Base-by-base conservation (phyloP, 441 rosid genomes). In the Corymbia calophylla region DNA sequence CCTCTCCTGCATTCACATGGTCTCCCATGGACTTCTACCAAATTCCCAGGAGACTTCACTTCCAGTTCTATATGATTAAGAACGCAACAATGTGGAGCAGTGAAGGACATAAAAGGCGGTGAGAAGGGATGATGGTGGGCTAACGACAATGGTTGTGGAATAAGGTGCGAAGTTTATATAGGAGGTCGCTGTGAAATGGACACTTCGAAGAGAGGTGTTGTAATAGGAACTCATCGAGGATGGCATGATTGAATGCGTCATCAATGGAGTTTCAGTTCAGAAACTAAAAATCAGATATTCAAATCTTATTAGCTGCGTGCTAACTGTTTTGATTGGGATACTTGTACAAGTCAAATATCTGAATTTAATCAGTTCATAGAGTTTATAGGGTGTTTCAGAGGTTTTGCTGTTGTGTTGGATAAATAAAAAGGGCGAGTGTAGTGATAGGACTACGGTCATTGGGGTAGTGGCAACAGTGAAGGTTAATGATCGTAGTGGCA, bases 361-460 rank as follows among this genome's bases (percentile, higher is more conserved):
- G 77, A 32, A 68, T 32, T 68, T 32, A 32, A 19, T 32, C 23
- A 2, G 10, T 32, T 32, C 47, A 68, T 17, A 23, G 25, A 18
- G 13, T 35, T 68, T 68, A 13, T 7, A 68, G 44, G 44, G 44
- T 66, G 21, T 31, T 8, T 66, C 3, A 4, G 10, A 32, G 44
- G 9, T 9, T 2, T 31, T 16, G 12, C 21, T 1, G 23, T 68
- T 19, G 44, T 66, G 23, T 39, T 31, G 23, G 0, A 2, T 32
- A 9, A 21, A 8, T 1, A 51, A 51, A 0, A 62, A 27, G 29
- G 6, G 31, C 29, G 68, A 0, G 47, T 5, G 44, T 9, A 31
- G 47, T 18, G 80, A 9, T 32, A 5, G 47, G 80, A 68, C 47
- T 68, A 44, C 47, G 32, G 32, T 32, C 77, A 31, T 32, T 8